phyloP scores from a whole-genome alignment of 2,329 filamentous ascomycete genomes.

The Claviceps spartinae region DNA sequence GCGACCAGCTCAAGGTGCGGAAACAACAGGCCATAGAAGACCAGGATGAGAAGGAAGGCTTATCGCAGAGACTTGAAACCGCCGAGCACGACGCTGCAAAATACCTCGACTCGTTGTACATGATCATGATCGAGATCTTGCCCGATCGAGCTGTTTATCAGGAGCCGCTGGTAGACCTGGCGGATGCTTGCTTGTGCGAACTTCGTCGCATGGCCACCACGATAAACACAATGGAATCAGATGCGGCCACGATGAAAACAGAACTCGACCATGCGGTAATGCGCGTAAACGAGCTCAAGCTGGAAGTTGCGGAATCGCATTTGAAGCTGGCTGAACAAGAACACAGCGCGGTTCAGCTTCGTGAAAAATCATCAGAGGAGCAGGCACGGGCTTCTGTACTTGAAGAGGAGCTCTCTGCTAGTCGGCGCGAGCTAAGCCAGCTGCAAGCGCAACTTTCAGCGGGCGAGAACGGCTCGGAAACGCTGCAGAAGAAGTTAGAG shows the following conservation, averaged over 20 bases:
- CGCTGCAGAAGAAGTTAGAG: conserved; percentile 57
- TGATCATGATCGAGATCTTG: conserved; percentile 44
- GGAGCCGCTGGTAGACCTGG: conserved; percentile 43
- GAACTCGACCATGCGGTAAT: conserved; percentile 49
- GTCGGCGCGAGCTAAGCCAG: conserved; percentile 53
- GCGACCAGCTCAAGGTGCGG: conserved; percentile 45
- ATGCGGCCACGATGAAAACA: conserved; percentile 43
- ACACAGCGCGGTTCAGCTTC: conserved; percentile 34
- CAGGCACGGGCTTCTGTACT: conserved; percentile 40
- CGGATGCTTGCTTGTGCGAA: conserved; percentile 44
- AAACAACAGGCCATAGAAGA: conserved; percentile 42
- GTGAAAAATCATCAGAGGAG: conserved; percentile 39
- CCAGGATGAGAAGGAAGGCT: conserved; percentile 38
- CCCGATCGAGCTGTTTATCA: conserved; percentile 38
- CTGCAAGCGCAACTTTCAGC: conserved; percentile 63
- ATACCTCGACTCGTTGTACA: conserved; percentile 41
- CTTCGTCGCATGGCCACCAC: conserved; percentile 47
- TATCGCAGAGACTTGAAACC: conserved; percentile 36
- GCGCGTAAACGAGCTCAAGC: conserved; percentile 40
- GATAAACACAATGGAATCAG: conserved; percentile 44
- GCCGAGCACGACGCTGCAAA: conserved; percentile 38
- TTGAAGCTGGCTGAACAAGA: conserved; percentile 40
- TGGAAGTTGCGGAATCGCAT: conserved; percentile 40
- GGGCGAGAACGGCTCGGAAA: conserved; percentile 73
- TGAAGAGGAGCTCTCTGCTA: conserved; percentile 45